Conservation (phyloP, 441 rosid genomes). For the Syzygium malaccense region DNA sequence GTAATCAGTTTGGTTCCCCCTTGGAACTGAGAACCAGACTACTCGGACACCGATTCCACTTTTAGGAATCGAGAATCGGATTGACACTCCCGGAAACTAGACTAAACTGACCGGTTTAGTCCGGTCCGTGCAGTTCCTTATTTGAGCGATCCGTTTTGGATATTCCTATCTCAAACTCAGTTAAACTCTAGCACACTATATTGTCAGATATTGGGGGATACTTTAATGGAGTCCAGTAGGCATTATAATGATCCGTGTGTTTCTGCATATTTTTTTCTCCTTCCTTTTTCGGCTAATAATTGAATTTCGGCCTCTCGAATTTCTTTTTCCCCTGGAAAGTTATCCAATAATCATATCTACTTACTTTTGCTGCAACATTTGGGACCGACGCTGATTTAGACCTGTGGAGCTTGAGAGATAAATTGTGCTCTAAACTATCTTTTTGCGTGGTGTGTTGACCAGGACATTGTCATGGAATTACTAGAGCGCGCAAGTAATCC, state of each 20-base stretch:
- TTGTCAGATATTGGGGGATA: not conserved
- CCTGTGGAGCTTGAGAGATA: not conserved
- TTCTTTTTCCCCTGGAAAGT: not conserved
- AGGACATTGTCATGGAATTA: not conserved
- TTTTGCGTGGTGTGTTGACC: not conserved
- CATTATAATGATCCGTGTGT: not conserved
- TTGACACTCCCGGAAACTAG: too few relatives aligned
- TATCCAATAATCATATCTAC: not conserved
- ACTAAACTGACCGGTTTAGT: too few relatives aligned
- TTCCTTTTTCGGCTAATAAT: not conserved
- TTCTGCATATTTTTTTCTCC: not conserved
- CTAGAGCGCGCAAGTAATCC: not conserved
- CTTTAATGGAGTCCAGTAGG: not conserved
- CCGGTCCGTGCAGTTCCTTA: too few relatives aligned
- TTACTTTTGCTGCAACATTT: not conserved
- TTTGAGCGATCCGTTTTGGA: too few relatives aligned
- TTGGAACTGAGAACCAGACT: rapidly evolving
- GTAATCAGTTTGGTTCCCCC: too few relatives aligned
- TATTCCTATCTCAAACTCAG: not conserved
- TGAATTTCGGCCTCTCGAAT: not conserved
- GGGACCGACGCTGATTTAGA: not conserved
- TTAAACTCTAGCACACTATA: not conserved
- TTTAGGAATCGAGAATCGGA: too few relatives aligned
- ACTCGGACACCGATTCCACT: too few relatives aligned
- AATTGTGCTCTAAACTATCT: not conserved